phyloP scores from a whole-genome alignment of 345 rosid genomes.

The Gossypium herbaceum region DNA sequence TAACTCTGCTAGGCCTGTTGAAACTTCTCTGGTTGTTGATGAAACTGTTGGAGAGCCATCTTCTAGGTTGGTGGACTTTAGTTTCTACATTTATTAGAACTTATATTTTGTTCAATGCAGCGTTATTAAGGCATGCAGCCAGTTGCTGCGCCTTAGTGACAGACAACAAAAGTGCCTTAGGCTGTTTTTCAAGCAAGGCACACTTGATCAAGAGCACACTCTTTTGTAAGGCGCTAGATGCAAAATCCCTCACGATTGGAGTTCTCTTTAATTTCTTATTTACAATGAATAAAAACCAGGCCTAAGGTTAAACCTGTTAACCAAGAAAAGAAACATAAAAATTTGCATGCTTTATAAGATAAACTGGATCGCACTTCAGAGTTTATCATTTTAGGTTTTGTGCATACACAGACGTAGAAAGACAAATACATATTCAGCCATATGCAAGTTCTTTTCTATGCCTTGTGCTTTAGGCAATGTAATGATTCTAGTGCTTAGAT shows the following conservation, averaged over 20 bases:
- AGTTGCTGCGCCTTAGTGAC: too few species aligned
- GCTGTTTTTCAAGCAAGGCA: background rate
- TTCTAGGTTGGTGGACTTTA: conserved; percentile 51
- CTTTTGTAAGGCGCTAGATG: background rate
- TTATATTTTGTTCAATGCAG: background rate
- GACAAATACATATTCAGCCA: too few species aligned
- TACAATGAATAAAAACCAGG: background rate
- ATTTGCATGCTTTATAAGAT: too few species aligned
- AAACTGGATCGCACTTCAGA: too few species aligned
- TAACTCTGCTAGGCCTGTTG: conserved; percentile 33
- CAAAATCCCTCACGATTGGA: background rate
- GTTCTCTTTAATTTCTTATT: background rate
- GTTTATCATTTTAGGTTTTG: too few species aligned
- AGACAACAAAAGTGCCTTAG: background rate
- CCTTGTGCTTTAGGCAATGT: too few species aligned
- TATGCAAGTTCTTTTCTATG: too few species aligned
- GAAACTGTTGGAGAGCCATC: conserved; percentile 42
- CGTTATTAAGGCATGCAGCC: too few species aligned
- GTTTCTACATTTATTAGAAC: background rate
- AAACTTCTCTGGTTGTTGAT: conserved; percentile 33
- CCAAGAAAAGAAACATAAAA: background rate
- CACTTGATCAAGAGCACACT: background rate
- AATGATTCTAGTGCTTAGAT: too few species aligned
- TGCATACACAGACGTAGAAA: too few species aligned
- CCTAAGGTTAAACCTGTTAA: background rate